Evolutionary conservation across 208 protist genomes (phyloP).

Genomic region (Phytomonas sp.): DNA sequence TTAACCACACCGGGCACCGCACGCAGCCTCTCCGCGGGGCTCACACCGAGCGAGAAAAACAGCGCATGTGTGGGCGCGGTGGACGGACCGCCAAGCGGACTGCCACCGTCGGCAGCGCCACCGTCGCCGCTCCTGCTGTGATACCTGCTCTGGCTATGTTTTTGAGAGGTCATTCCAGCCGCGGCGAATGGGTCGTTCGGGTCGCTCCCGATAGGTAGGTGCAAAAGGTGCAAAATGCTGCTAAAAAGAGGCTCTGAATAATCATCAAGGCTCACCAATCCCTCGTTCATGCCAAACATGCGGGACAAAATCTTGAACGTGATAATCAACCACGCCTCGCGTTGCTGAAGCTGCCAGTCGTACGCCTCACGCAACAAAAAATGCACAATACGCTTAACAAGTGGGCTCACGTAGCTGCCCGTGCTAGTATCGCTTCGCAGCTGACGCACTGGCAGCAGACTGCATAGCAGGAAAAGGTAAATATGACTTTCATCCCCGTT

Average conservation of each 20-base stretch:
- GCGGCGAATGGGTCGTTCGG: background rate
- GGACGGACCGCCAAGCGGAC: background rate
- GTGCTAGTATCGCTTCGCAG: conserved; percentile 5
- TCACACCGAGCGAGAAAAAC: no score
- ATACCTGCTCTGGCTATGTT: background rate
- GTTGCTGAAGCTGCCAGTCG: conserved; percentile 20
- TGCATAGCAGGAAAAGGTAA: conserved; percentile 19
- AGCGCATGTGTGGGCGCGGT: background rate
- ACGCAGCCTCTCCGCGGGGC: no score
- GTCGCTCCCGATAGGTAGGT: conserved; percentile 26
- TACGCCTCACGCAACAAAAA: conserved; percentile 44
- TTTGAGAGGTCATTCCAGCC: no score
- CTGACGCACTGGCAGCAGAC: conserved; percentile 23
- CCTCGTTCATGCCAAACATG: conserved; percentile 15
- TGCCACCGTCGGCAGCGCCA: background rate
- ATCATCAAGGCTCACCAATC: conserved; percentile 32
- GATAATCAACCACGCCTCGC: no score
- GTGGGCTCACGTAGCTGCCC: conserved; percentile 8
- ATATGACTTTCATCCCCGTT: conserved; percentile 12
- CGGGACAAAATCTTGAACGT: no score
- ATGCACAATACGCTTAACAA: conserved; percentile 25
- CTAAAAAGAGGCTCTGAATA: conserved; percentile 75
- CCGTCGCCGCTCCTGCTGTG: background rate
- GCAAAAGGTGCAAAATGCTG: conserved; percentile 25
- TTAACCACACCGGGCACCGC: conserved; percentile 9